Base-by-base conservation (phyloP, 768 basidiomycete species). In the Austroboletus eburneus region DNA sequence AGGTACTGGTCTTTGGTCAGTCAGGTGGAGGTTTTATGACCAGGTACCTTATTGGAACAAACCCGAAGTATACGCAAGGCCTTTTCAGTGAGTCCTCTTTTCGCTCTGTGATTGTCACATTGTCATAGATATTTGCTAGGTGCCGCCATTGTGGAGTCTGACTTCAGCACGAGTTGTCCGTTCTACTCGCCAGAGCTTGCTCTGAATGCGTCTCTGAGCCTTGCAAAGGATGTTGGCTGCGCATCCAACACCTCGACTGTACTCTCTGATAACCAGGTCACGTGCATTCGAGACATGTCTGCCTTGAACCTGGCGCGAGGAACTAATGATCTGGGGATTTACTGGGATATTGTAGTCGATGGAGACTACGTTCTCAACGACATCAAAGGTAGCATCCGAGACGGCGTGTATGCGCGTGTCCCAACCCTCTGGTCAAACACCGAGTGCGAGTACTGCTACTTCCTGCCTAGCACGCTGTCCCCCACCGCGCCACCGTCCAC, bases 381-480 rank as follows among this genome's bases (percentile, higher is more conserved):
- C 30, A 52, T 55, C 14, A 27, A 27, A 9, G 18, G 36, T 14
- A 57, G 54, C 38, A 52, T 61, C 38, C 44, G 23, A 30, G 48
- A 51, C 2, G 49, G 55, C 5, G 23, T 42, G 2, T 62, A 54
- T 25, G 44, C 50, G 2, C 53, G 37, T 7, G 44, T 58, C 12
- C 54, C 54, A 3, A 56, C 46, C 5, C 43, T 59, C 37, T 59
- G 55, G 56, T 40, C 56, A 10, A 38, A 24, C 16, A 49, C 37
- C 20, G 42, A 58, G 39, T 58, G 59, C 40, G 56, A 59, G 2
- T 9, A 0, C 5, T 61, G 57, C 12, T 47, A 53, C 42, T 61
- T 62, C 45, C 45, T 61, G 27, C 54, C 51, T 3, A 43, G 35
- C 12, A 57, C 45, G 1, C 48, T 54, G 3, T 46, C 43, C n/a